These are phyloP conservation scores for Dactylellina drechsleri DNA, from an alignment of 2,329 filamentous ascomycete species.

Conservation along the genomic window DNA sequence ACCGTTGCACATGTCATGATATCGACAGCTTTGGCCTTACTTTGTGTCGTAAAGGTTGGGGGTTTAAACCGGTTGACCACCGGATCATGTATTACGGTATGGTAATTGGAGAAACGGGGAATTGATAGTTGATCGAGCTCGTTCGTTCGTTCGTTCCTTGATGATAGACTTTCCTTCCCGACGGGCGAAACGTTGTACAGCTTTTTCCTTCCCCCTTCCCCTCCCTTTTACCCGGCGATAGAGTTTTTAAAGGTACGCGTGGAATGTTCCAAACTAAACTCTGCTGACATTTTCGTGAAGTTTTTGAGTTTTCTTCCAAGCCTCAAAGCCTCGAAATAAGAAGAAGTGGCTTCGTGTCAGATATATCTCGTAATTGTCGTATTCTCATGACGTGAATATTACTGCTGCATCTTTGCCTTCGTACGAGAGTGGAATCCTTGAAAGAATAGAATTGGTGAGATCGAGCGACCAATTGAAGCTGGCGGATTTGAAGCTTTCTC, in stretches of 20 bases:
- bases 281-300: neutral
- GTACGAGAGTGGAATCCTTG: slow-evolving; percentile 2
- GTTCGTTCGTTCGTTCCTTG: slow-evolving; percentile 3
- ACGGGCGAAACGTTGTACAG: slow-evolving; percentile 15
- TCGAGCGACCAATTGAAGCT: neutral
- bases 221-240: neutral
- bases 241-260: slow-evolving; percentile 8
- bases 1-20: too few relatives aligned
- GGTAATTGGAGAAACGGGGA: neutral
- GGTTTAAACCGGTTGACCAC: neutral
- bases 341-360: neutral
- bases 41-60: neutral
- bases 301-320: slow-evolving; percentile 1
- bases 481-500: neutral
- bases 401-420: neutral
- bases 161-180: neutral
- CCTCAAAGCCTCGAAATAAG: slow-evolving; percentile 2
- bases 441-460: neutral
- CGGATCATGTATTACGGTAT: neutral
- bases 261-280: slow-evolving; percentile 1
- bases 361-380: neutral
- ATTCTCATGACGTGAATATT: neutral
- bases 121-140: neutral
- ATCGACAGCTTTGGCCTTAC: neutral
- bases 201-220: neutral